These are phyloP conservation scores for Hypericum perforatum DNA, from an alignment of 345 rosid species.

Conservation along the genomic window DNA sequence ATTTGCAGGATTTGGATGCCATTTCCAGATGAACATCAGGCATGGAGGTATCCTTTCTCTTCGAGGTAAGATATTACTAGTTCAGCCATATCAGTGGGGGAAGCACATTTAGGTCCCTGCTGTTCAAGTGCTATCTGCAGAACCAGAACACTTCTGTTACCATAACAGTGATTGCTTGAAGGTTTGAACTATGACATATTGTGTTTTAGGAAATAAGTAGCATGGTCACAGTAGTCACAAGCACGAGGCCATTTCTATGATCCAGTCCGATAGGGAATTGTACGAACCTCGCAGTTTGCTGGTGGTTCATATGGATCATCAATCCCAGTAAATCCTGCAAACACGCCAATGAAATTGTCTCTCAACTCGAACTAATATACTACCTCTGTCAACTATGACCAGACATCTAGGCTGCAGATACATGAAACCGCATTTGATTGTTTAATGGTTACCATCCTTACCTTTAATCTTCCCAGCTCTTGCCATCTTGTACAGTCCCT, in stretches of 20 bases:
- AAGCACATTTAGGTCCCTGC: slow-evolving; percentile 22
- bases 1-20: background rate
- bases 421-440: no score
- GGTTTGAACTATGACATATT: no score
- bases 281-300: background rate
- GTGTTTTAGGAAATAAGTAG: no score
- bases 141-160: background rate
- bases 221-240: no score
- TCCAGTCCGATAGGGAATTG: no score
- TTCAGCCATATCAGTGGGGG: slow-evolving; percentile 57
- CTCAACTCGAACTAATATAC: background rate
- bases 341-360: background rate
- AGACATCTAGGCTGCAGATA: no score
- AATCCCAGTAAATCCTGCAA: slow-evolving; percentile 63
- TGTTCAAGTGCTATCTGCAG: slow-evolving; percentile 56
- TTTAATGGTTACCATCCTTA: no score
- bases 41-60: slow-evolving; percentile 48
- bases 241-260: no score
- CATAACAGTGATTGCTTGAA: no score
- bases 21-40: slow-evolving; percentile 15
- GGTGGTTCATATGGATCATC: slow-evolving; percentile 79
- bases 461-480: no score
- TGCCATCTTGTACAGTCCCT: no score
- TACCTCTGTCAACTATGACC: no score
- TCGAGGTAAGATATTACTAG: slow-evolving; percentile 56